Percentiles rank a stretch among this genome's conserved stretches.
These are phyloP conservation scores for Blastocladiella emersonii DNA, from an alignment of 371 early-diverging fungal genomes.

Conservation along the genomic window DNA sequence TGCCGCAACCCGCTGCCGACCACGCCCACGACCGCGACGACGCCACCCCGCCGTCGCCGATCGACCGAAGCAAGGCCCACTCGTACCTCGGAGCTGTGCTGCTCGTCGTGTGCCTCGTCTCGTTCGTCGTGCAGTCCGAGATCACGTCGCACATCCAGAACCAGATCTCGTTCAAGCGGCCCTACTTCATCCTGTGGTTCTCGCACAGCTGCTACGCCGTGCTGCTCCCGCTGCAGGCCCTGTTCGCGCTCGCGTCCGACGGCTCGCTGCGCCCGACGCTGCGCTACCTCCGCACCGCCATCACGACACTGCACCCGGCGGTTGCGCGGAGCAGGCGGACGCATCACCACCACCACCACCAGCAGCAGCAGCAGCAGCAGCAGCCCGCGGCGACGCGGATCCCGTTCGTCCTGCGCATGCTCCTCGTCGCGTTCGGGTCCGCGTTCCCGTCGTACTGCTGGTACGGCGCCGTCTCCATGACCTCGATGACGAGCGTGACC, in stretches of 20 bases:
- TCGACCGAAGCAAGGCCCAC: too few species aligned
- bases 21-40: too few species aligned
- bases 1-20: too few species aligned
- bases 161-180: slow-evolving; percentile 26
- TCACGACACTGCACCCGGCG: not conserved
- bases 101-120: not conserved
- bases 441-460: slow-evolving; percentile 62
- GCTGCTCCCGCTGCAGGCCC: slow-evolving; percentile 47
- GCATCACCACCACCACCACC: too few species aligned
- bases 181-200: slow-evolving; percentile 61
- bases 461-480: slow-evolving; percentile 58
- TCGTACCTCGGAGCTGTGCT: not conserved
- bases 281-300: slow-evolving; percentile 9
- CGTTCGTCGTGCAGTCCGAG: not conserved
- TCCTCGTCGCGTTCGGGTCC: slow-evolving; percentile 36
- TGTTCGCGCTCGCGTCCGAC: slow-evolving; percentile 26
- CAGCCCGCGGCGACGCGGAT: not conserved
- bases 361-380: too few species aligned
- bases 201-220: slow-evolving; percentile 53
- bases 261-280: slow-evolving; percentile 6
- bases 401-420: slow-evolving; percentile 20
- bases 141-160: not conserved
- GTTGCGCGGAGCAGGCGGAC: too few species aligned
- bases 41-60: too few species aligned
- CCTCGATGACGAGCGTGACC: slow-evolving; percentile 59